These are phyloP conservation scores for Hysterium pulicare DNA, from an alignment of 2,329 filamentous ascomycete species.

Conservation along the genomic window DNA sequence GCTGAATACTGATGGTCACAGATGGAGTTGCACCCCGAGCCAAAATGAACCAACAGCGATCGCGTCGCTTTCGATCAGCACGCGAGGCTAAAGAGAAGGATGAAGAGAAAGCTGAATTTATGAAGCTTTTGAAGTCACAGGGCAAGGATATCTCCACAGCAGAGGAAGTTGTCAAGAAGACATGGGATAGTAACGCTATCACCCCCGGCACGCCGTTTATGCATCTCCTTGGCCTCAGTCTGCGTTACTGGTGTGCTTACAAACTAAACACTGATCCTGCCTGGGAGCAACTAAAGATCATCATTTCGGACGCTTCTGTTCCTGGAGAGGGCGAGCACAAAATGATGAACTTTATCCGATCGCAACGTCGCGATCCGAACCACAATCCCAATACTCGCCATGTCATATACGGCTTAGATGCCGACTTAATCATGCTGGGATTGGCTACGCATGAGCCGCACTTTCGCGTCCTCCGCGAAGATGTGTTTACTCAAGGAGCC, in stretches of 20 bases:
- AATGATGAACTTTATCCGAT: slow-evolving; percentile 97
- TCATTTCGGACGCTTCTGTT: slow-evolving; percentile 97
- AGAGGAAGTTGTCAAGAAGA: slow-evolving; percentile 72
- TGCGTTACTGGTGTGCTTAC: slow-evolving; percentile 96
- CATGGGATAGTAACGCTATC: slow-evolving; percentile 85
- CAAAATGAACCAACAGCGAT: slow-evolving; percentile 99
- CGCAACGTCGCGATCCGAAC: slow-evolving; percentile 82
- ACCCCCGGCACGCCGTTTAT: slow-evolving; percentile 98
- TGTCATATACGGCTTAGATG: slow-evolving; percentile 97
- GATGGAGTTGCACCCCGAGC: slow-evolving; percentile 96
- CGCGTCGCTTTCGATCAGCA: slow-evolving; percentile 88
- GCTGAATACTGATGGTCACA: slow-evolving; percentile 38
- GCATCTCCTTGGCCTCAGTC: slow-evolving; percentile 84
- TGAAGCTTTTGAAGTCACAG: slow-evolving; percentile 78
- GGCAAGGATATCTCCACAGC: slow-evolving; percentile 57
- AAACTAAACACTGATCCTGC: slow-evolving; percentile 95
- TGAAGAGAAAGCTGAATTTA: slow-evolving; percentile 81
- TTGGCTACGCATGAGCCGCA: slow-evolving; percentile 96
- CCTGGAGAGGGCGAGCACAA: slow-evolving; percentile 98
- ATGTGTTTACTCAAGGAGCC: slow-evolving; percentile 89
- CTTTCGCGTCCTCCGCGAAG: slow-evolving; percentile 92
- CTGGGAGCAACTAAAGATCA: slow-evolving; percentile 89
- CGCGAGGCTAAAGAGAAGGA: slow-evolving; percentile 95
- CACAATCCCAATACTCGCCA: slow-evolving; percentile 96
- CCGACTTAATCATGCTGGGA: slow-evolving; percentile 97